Evolutionary conservation across 495 filamentous ascomycete species (phyloP).

Genomic region (Penicillium lagena): DNA sequence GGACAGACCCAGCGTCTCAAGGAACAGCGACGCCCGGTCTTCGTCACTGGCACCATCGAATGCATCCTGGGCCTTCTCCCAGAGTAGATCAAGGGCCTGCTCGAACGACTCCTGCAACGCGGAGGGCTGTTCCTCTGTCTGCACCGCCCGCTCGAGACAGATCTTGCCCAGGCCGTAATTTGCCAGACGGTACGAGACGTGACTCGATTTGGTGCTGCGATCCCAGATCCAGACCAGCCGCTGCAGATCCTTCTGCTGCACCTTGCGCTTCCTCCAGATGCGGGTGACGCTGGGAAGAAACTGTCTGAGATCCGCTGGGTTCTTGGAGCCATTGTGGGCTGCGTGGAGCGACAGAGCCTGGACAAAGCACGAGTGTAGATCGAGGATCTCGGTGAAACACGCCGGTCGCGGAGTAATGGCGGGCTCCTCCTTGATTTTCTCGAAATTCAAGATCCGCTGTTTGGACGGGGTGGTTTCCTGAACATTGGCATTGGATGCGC

Average conservation of each 20-base stretch:
- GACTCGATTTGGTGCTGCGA: conserved; percentile 14
- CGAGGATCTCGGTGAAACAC: conserved; percentile 28
- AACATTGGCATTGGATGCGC: conserved; percentile 4
- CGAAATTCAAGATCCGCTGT: conserved; percentile 21
- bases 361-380: conserved; percentile 32
- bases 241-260: conserved; percentile 37
- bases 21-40: conserved; percentile 16
- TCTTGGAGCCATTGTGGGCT: conserved; percentile 30
- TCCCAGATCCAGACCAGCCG: conserved; percentile 37
- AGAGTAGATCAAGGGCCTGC: conserved; percentile 29
- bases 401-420: conserved; percentile 18
- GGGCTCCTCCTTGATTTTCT: conserved; percentile 7
- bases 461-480: conserved; percentile 23
- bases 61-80: conserved; percentile 28
- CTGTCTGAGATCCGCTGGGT: conserved; percentile 35
- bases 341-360: conserved; percentile 34
- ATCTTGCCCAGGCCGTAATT: conserved; percentile 40
- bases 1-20: conserved; percentile 28
- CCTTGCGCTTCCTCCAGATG: conserved; percentile 44
- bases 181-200: conserved; percentile 27
- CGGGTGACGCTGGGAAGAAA: conserved; percentile 33
- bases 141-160: conserved; percentile 21
- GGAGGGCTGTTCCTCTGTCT: conserved; percentile 18
- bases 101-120: conserved; percentile 33
- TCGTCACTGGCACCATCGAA: conserved; percentile 18